Percentiles rank a stretch among this genome's conserved stretches.
Evolutionary conservation across 352 stramenopile species (phyloP).

Genomic region (Pythium brachiatum): DNA sequence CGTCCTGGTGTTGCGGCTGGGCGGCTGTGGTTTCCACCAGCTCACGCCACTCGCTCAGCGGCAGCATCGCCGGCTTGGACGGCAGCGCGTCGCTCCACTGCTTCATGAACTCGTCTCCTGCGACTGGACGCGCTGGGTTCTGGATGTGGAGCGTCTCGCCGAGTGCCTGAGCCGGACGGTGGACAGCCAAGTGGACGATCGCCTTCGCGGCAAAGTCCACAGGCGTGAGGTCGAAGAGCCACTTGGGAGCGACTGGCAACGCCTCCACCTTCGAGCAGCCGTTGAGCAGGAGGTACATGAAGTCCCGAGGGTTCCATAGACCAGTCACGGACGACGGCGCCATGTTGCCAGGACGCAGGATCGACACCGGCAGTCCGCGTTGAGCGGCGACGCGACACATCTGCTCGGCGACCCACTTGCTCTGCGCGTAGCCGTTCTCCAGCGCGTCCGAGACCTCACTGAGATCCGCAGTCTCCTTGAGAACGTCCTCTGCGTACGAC

Average conservation of each 20-base stretch:
- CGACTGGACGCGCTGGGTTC: constrained; percentile 42
- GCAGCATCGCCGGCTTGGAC: constrained; percentile 9
- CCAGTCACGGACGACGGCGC: constrained; percentile 56
- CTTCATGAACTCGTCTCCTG: constrained; percentile 49
- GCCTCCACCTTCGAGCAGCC: constrained; percentile 65
- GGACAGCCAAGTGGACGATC: constrained; percentile 75
- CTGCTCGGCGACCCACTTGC: constrained; percentile 91
- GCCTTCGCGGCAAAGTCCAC: constrained; percentile 89
- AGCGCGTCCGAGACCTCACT: constrained; percentile 56
- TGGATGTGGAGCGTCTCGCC: constrained; percentile 78
- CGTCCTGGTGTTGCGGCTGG: constrained; percentile 26
- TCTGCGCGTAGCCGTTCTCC: constrained; percentile 86
- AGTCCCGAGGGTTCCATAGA: constrained; percentile 86
- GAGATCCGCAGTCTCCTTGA: constrained; percentile 56
- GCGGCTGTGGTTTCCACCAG: constrained; percentile 30
- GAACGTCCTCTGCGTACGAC: constrained; percentile 26
- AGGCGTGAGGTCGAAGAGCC: constrained; percentile 90
- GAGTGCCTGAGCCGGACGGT: constrained; percentile 48
- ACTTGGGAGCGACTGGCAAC: constrained; percentile 60
- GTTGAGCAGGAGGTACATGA: constrained; percentile 88
- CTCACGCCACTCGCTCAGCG: constrained; percentile 33
- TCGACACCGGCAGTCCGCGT: constrained; percentile 79
- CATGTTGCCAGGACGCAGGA: constrained; percentile 91
- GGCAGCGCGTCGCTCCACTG: constrained; percentile 33
- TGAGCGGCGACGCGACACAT: constrained; percentile 77